Base-by-base conservation (phyloP, 768 basidiomycete genomes). In the Artomyces pyxidatus region DNA sequence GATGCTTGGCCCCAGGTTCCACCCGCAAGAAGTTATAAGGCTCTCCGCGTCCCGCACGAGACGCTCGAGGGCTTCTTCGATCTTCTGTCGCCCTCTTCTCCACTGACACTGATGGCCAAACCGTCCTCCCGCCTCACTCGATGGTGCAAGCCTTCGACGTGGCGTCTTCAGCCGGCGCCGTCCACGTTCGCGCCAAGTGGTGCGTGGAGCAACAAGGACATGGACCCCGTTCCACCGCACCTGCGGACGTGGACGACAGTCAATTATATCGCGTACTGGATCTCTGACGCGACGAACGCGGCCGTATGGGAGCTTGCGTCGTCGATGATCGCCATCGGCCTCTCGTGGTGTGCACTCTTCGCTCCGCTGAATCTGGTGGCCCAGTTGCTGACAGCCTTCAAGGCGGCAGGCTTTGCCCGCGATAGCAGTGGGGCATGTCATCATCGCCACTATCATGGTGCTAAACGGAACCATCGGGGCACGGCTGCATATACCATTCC, bases 391-490 rank as follows among this genome's bases (percentile, higher is more conserved):
- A 92, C 91, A 46, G 60, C 70, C 3, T 42, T 11, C 4, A 49
- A 81, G 79, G 83, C 71, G 75, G 40, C 82, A 87, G 60, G 82
- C 81, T 2, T 68, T 84, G 7, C 68, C 75, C 5, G 83, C 80
- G 12, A 88, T 89, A 52, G 81, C 84, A 7, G 67, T 85, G 16
- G 87, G 82, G 17, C 82, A 88, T 58, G 64, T 75, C 53, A 76
- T 90, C 55, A 87, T 90, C 51, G 78, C 83, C 2, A 65, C 78
- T 48, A 78, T 81, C 17, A 80, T 91, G 71, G 78, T 88, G 1
- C 68, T 86, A 42, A 92, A 89, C 59, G 89, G 89, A 42, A 81
- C 83, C 4, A 74, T 80, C 23, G 87, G 89, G 22, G 84, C 88
- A 22, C 77, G 84, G 17, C 73, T 88, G 39, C 87, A 88, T 56